These are phyloP conservation scores for Pelargonium australe DNA, from an alignment of 441 rosid genomes.

Conservation along the genomic window DNA sequence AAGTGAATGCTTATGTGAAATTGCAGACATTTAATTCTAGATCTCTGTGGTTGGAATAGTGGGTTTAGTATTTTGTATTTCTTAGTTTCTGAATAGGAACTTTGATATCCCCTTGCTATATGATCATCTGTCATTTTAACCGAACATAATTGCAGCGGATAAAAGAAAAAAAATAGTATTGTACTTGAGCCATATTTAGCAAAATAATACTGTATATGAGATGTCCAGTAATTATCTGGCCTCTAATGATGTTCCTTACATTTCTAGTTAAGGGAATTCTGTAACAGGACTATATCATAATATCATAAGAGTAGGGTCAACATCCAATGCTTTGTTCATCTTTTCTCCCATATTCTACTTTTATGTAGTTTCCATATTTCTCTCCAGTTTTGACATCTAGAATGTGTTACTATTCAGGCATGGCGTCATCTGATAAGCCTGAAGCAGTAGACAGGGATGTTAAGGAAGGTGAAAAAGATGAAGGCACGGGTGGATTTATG, in stretches of 20 bases:
- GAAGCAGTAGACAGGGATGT: conserved; percentile 48
- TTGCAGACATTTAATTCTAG: background rate
- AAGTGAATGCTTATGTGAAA: background rate
- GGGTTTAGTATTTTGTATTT: background rate
- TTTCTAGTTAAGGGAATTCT: background rate
- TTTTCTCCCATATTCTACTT: background rate
- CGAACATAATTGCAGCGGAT: background rate
- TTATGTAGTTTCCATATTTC: background rate
- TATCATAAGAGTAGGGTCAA: background rate
- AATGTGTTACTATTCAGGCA: conserved; percentile 26
- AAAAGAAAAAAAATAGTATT: background rate
- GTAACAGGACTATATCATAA: background rate
- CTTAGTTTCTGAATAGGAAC: background rate
- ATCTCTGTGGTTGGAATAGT: no score
- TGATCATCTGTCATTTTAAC: background rate
- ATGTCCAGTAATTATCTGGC: background rate
- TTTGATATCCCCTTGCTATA: background rate
- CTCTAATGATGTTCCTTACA: background rate
- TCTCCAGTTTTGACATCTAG: background rate
- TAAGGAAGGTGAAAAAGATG: conserved; percentile 44
- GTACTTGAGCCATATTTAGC: background rate
- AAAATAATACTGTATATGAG: background rate
- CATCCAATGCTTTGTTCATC: background rate
- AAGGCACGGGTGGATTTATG: conserved; percentile 64
- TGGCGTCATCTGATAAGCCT: conserved; percentile 74